A percentile compares a stretch with the other conserved stretches of the same genome.
These are phyloP conservation scores for Xylaria flabelliformis DNA, from an alignment of 495 filamentous ascomycete species.

Conservation along the genomic window DNA sequence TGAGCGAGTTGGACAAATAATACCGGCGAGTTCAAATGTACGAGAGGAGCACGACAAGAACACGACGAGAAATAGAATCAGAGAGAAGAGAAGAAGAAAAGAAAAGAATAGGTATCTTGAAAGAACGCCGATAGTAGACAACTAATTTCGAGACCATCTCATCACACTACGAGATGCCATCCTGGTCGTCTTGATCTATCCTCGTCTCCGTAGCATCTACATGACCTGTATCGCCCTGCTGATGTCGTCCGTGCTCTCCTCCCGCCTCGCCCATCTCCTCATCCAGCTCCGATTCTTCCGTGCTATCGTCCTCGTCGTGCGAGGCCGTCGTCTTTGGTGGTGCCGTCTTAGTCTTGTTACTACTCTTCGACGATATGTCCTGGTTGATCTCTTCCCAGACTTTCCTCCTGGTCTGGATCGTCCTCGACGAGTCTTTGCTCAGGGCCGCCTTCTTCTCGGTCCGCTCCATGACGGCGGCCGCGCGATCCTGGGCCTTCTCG, in stretches of 20 bases:
- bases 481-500: slow-evolving; percentile 75
- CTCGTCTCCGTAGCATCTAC: slow-evolving; percentile 21
- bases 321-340: slow-evolving; percentile 1
- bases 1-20: too few species aligned
- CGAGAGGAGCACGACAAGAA: not conserved
- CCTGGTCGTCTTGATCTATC: slow-evolving; percentile 31
- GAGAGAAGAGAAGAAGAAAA: not conserved
- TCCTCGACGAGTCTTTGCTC: slow-evolving; percentile 65
- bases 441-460: slow-evolving; percentile 71
- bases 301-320: slow-evolving; percentile 23
- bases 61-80: not conserved
- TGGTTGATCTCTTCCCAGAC: slow-evolving; percentile 68
- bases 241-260: slow-evolving; percentile 12
- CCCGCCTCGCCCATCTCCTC: slow-evolving; percentile 45
- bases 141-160: not conserved
- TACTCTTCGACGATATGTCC: slow-evolving; percentile 34
- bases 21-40: not conserved
- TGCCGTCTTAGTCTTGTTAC: slow-evolving; percentile 10
- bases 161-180: slow-evolving; percentile 35
- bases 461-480: slow-evolving; percentile 72
- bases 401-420: slow-evolving; percentile 61
- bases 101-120: slow-evolving; percentile 22
- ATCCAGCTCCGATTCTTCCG: slow-evolving; percentile 43
- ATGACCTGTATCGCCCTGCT: not conserved
- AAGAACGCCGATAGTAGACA: slow-evolving; percentile 30